Evolutionary conservation across 164 flowering plant species (phyloP).

Genomic region (Euptelea pleiosperma): DNA sequence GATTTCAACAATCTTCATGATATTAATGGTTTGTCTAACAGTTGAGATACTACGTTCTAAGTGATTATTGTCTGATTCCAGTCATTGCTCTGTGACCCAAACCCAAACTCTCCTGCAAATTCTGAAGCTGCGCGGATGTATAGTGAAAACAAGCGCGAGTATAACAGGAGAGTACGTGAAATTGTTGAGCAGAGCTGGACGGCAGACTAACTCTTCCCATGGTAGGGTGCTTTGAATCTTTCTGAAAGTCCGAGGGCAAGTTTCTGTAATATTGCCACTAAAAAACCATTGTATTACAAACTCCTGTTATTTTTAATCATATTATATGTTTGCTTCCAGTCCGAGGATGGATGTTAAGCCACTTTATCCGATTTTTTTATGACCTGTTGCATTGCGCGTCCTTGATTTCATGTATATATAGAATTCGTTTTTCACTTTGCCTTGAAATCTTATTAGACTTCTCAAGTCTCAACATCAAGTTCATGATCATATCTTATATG

Average conservation of each 20-base stretch:
- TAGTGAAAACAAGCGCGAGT: constrained; percentile 86
- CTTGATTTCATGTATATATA: not conserved
- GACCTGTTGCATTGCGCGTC: not conserved
- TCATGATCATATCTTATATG: too few species aligned
- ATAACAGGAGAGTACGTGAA: constrained; percentile 76
- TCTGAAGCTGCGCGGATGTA: constrained; percentile 90
- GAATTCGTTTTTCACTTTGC: too few species aligned
- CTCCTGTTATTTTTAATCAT: constrained; percentile 6
- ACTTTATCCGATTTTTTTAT: not conserved
- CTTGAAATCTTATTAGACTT: too few species aligned
- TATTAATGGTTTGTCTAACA: not conserved
- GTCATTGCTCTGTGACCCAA: constrained; percentile 88
- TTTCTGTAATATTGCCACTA: constrained; percentile 12
- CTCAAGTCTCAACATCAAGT: too few species aligned
- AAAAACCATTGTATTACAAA: constrained; percentile 17
- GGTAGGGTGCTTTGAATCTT: constrained; percentile 3
- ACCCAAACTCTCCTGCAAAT: constrained; percentile 91
- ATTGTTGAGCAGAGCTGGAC: constrained; percentile 97
- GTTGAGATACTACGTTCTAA: not conserved
- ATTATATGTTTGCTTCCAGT: constrained; percentile 17
- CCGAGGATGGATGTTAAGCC: constrained; percentile 6
- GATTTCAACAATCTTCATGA: not conserved
- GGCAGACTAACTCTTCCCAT: constrained; percentile 48
- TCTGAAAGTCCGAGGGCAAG: constrained; percentile 9
- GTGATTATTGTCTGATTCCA: constrained; percentile 23